These are phyloP conservation scores for Nyssa sinensis DNA, from an alignment of 148 eudicot species.

Conservation along the genomic window DNA sequence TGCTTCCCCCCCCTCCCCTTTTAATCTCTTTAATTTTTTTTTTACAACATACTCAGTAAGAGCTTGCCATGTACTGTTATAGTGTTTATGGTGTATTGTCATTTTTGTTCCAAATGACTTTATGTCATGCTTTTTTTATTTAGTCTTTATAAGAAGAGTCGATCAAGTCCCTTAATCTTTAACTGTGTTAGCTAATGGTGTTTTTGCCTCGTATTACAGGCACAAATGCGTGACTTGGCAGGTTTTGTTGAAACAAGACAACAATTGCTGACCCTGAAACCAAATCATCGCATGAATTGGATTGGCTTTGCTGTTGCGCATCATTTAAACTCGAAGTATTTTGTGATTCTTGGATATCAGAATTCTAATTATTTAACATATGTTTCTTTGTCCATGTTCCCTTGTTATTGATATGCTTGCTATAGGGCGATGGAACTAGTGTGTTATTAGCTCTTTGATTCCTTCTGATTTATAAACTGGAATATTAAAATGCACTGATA, in stretches of 20 bases:
- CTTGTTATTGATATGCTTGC: background rate
- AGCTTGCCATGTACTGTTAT: background rate
- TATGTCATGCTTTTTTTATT: background rate
- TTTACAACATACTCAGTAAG: too few species aligned
- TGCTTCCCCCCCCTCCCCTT: too few species aligned
- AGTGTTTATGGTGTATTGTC: too few species aligned
- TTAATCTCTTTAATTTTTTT: background rate
- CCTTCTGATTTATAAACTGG: background rate
- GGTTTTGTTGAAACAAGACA: conserved; percentile 99
- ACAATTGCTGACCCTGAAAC: conserved; percentile 87
- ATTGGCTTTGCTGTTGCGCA: conserved; percentile 96
- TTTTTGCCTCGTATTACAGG: conserved; percentile 42
- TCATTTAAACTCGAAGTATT: conserved; percentile 81
- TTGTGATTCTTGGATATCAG: background rate
- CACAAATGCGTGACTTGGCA: conserved; percentile 96
- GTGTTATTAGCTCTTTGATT: background rate
- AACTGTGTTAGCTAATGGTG: background rate
- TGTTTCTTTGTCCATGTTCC: background rate
- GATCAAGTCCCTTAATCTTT: background rate
- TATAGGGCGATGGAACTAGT: background rate
- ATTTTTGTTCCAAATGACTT: background rate
- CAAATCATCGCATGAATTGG: conserved; percentile 99
- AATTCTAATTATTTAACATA: background rate
- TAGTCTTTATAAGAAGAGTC: background rate
- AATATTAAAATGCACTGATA: background rate